Evolutionary conservation across 495 filamentous ascomycete species (phyloP), one percentile per base, ranked within the genome.

Genomic region (Penicillium macrosclerotiorum): DNA sequence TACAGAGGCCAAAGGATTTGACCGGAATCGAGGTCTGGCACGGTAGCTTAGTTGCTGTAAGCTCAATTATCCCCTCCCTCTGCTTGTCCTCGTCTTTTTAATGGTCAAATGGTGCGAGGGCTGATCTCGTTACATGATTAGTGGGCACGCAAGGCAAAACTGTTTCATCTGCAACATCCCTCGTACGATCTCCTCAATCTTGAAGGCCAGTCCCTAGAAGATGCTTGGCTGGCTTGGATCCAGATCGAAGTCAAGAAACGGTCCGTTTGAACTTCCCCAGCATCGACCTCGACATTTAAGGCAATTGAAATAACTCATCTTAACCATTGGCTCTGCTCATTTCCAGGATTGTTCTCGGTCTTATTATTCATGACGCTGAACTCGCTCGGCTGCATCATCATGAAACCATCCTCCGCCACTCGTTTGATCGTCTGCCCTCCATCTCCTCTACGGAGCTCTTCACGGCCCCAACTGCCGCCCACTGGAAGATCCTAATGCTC

Each of bases 11-110:
- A 8, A 62, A 49, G 41, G 54, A 66, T 22, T 37, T 66, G 11
- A 33, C 37, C 0, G 51, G 60, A 7, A 51, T 64, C 6, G 64
- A 71, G 9, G 38, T 55, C 4, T 71, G 65, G 29, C 67, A 71
- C 32, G 67, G 67, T 16, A 60, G 55, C 22, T 48, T 63, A 1
- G 50, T 68, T 47, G 57, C 64, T 2, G 57, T 60, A 38, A 30
- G 55, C 34, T 32, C 13, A 7, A 25, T 31, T 11, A 34, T 26
- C 6, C 4, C 13, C 11, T 29, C 0, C 6, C 16, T 9, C n/a
- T n/a, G n/a, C n/a, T n/a, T n/a, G n/a, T n/a, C n/a, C n/a, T n/a
- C n/a, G n/a, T n/a, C n/a, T n/a, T n/a, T n/a, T n/a, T n/a, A n/a
- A n/a, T n/a, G n/a, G n/a, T n/a, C n/a, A n/a, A n/a, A n/a, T n/a